Conservation (phyloP, 768 basidiomycete species). For the Tulasnella sp. region DNA sequence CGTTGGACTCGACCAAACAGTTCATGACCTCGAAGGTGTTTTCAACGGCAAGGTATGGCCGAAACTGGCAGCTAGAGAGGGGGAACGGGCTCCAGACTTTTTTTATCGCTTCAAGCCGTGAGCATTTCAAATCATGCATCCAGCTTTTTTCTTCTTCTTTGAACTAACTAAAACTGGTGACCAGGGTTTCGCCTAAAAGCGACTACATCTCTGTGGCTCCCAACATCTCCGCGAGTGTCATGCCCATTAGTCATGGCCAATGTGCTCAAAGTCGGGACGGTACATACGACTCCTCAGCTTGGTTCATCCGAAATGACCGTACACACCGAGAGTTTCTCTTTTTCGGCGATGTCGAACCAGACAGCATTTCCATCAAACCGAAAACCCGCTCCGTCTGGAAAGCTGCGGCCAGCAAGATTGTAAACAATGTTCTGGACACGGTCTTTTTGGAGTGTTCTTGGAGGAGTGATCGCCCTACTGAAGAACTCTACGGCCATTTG, state of each 20-base stretch:
- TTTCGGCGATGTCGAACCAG: constrained; percentile 90
- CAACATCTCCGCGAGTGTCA: constrained; percentile 46
- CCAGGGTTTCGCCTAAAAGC: constrained; percentile 41
- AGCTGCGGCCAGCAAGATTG: constrained; percentile 61
- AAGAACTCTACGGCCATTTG: constrained; percentile 72
- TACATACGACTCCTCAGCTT: constrained; percentile 68
- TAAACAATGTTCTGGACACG: constrained; percentile 46
- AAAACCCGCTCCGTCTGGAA: constrained; percentile 66
- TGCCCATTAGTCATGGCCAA: constrained; percentile 62
- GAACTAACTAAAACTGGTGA: too few species aligned
- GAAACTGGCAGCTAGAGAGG: constrained; percentile 61
- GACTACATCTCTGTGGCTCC: constrained; percentile 41
- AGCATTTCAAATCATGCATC: constrained; percentile 21
- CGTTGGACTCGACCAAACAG: constrained; percentile 43
- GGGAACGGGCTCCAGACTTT: constrained; percentile 34
- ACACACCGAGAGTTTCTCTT: constrained; percentile 66
- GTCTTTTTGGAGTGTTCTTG: constrained; percentile 95
- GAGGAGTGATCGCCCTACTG: constrained; percentile 53
- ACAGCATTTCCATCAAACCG: constrained; percentile 49
- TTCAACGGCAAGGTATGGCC: constrained; percentile 76
- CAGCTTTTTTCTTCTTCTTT: constrained; percentile 9
- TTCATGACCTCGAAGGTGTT: constrained; percentile 54
- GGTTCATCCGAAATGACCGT: constrained; percentile 57
- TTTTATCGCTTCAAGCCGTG: constrained; percentile 55
- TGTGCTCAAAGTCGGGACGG: constrained; percentile 26